These are phyloP conservation scores for Colletotrichum limetticola DNA, from an alignment of 2,329 filamentous ascomycete genomes.

Conservation along the genomic window DNA sequence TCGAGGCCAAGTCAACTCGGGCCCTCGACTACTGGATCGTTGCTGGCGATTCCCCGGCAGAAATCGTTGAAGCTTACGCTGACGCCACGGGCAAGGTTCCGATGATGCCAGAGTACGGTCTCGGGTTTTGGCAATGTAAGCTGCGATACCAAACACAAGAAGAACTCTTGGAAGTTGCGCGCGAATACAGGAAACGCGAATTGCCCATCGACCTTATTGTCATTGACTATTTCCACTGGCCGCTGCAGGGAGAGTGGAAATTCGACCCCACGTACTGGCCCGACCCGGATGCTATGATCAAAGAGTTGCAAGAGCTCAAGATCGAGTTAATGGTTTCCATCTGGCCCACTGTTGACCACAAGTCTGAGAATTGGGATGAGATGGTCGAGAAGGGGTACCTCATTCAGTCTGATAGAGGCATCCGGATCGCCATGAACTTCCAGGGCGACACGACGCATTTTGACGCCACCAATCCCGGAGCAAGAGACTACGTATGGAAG, in stretches of 20 bases:
- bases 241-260: conserved; percentile 73
- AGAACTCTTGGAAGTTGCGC: conserved; percentile 65
- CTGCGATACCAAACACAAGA: conserved; percentile 71
- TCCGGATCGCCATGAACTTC: conserved; percentile 68
- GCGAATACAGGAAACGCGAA: conserved; percentile 63
- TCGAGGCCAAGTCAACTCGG: conserved; percentile 66
- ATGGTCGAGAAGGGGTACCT: conserved; percentile 61
- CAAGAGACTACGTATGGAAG: conserved; percentile 68
- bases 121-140: conserved; percentile 75
- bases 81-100: conserved; percentile 65
- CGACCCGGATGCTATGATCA: conserved; percentile 73
- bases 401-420: conserved; percentile 69
- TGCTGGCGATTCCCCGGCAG: conserved; percentile 60
- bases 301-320: conserved; percentile 65
- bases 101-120: conserved; percentile 73
- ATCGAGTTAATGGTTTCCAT: conserved; percentile 77
- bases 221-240: conserved; percentile 74
- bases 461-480: conserved; percentile 71
- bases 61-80: conserved; percentile 65
- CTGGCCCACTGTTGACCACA: conserved; percentile 66
- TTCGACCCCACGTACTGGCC: conserved; percentile 74
- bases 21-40: conserved; percentile 71
- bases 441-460: conserved; percentile 69
- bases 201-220: conserved; percentile 71
- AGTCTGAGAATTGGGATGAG: conserved; percentile 44